phyloP scores from a whole-genome alignment of 2,329 filamentous ascomycete species.

The Thyridium curvatum region DNA sequence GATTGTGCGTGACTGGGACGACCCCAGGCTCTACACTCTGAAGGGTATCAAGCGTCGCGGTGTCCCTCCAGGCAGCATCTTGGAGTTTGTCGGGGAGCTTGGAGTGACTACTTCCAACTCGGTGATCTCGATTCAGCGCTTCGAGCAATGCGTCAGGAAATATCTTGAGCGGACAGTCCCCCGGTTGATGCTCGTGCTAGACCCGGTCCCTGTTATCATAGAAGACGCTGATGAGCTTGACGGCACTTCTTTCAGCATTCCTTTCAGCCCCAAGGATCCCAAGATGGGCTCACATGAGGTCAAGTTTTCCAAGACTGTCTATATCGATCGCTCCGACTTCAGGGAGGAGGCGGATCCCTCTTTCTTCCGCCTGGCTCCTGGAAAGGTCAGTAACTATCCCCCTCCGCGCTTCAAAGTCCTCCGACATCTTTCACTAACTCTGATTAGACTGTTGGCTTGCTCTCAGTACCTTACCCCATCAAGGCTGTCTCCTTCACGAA shows the following conservation, averaged over 20 bases:
- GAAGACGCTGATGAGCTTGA: constrained; percentile 70
- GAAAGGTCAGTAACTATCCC: constrained; percentile 38
- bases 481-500: constrained; percentile 63
- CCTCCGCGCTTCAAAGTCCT: no score
- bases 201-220: constrained; percentile 77
- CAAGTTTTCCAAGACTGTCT: constrained; percentile 69
- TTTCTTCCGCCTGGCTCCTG: constrained; percentile 73
- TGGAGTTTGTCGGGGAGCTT: constrained; percentile 85
- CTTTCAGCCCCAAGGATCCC: constrained; percentile 78
- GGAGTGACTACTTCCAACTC: constrained; percentile 80
- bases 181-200: constrained; percentile 81
- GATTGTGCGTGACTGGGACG: constrained; percentile 84
- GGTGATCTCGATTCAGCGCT: constrained; percentile 73
- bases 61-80: constrained; percentile 79
- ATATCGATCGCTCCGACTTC: constrained; percentile 79
- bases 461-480: constrained; percentile 65
- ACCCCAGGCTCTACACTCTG: constrained; percentile 83
- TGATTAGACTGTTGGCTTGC: constrained; percentile 54
- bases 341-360: constrained; percentile 64
- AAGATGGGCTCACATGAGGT: constrained; percentile 55
- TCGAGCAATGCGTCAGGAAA: constrained; percentile 77
- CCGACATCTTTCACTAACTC: no score
- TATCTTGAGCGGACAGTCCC: constrained; percentile 87
- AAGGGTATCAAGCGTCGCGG: constrained; percentile 79
- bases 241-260: constrained; percentile 53